Evolutionary conservation across 108 stramenopile species (phyloP).

Genomic region (Tribonema minus): DNA sequence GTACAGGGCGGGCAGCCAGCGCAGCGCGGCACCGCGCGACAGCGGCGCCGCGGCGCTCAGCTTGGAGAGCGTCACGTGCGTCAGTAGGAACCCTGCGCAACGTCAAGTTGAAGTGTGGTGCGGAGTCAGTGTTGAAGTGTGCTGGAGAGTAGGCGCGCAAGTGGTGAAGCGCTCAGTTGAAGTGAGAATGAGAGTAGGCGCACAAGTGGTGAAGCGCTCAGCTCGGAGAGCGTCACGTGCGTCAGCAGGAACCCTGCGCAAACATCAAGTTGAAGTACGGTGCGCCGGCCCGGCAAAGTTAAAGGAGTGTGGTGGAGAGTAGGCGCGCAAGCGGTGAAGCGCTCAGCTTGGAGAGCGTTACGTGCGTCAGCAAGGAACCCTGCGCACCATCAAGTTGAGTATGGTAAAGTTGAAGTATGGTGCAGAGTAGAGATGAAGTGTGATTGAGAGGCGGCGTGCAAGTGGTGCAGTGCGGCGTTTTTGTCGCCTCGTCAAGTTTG

Average conservation of each 20-base stretch:
- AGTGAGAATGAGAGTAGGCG: not conserved
- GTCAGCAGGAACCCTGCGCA: constrained; percentile 46
- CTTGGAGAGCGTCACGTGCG: constrained; percentile 15
- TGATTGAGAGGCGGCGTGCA: not conserved
- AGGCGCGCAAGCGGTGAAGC: constrained; percentile 29
- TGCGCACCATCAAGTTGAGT: too few relatives aligned
- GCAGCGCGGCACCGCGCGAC: too few relatives aligned
- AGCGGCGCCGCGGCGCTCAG: not conserved
- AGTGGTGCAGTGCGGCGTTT: not conserved
- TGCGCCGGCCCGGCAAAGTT: too few relatives aligned
- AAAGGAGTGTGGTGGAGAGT: constrained; percentile 48
- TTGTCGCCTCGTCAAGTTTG: too few relatives aligned
- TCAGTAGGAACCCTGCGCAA: constrained; percentile 46
- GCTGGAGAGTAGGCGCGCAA: constrained; percentile 44
- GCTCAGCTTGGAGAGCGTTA: constrained; percentile 9
- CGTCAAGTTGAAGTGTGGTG: too few relatives aligned
- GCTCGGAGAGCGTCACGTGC: constrained; percentile 15
- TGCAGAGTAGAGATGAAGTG: too few relatives aligned
- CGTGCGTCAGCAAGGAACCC: constrained; percentile 38
- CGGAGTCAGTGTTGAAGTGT: too few relatives aligned
- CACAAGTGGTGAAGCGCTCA: not conserved
- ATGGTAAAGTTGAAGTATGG: too few relatives aligned
- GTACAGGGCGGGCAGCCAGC: constrained; percentile 18
- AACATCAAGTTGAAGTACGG: too few relatives aligned
- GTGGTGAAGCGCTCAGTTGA: not conserved